phyloP scores from a whole-genome alignment of 805 yeast genomes.

The Saitoella complicata region DNA sequence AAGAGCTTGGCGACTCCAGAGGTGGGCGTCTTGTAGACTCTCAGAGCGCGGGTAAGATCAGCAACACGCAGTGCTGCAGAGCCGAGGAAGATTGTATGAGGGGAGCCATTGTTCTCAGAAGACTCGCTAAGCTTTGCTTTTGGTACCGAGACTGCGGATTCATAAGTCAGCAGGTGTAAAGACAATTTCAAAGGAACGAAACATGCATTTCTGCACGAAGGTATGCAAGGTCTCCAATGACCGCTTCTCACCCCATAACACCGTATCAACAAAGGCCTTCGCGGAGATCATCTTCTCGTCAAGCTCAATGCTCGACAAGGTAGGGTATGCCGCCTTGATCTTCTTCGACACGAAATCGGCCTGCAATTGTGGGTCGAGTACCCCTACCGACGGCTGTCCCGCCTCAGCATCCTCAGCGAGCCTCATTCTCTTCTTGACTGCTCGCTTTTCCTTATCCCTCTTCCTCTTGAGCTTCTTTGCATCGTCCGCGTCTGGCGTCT shows the following conservation, averaged over 20 bases:
- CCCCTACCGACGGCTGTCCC: background rate
- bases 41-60: no score
- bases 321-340: conserved; percentile 6
- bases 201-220: conserved; percentile 3
- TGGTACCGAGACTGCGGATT: no score
- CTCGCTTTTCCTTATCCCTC: background rate
- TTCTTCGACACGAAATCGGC: conserved; percentile 10
- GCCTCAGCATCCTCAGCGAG: background rate
- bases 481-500: conserved; percentile 3
- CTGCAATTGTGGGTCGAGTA: conserved; percentile 1
- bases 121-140: no score
- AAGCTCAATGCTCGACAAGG: conserved; percentile 8
- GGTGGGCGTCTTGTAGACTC: no score
- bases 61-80: no score
- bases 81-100: no score
- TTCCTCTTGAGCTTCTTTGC: background rate
- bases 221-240: conserved; percentile 2
- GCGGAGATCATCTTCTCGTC: conserved; percentile 8
- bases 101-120: no score
- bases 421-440: background rate
- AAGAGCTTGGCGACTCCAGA: no score
- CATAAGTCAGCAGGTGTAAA: no score
- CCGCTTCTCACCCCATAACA: conserved; percentile 4
- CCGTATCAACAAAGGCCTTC: conserved; percentile 6
- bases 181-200: no score